Conservation (phyloP, 2,329 filamentous ascomycete genomes). For the Cadophora sp. region DNA sequence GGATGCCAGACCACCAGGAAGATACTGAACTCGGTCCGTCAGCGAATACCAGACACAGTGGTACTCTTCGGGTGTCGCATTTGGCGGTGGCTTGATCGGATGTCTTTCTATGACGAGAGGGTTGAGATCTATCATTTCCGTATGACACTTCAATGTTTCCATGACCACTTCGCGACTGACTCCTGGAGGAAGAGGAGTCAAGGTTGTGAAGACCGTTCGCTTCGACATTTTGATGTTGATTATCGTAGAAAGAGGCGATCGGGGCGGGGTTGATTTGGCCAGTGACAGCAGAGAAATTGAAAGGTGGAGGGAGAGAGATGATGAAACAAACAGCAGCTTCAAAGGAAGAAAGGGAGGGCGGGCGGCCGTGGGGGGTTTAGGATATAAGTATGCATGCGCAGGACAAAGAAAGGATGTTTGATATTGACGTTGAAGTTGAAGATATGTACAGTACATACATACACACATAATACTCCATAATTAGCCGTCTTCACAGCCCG, state of each 20-base stretch:
- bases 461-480: too few species aligned
- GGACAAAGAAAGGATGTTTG: too few species aligned
- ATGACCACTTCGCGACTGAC: conserved; percentile 75
- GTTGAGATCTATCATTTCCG: conserved; percentile 87
- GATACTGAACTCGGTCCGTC: conserved; percentile 77
- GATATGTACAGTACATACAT: too few species aligned
- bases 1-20: conserved; percentile 68
- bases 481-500: not conserved
- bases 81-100: conserved; percentile 69
- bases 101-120: conserved; percentile 79
- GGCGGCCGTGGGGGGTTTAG: too few species aligned
- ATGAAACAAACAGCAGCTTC: too few species aligned
- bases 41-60: conserved; percentile 79
- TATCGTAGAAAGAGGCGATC: not conserved
- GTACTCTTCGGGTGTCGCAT: conserved; percentile 73
- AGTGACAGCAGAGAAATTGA: not conserved
- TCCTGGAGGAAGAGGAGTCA: conserved; percentile 75
- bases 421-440: too few species aligned
- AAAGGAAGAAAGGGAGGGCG: too few species aligned
- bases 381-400: too few species aligned
- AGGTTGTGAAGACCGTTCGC: conserved; percentile 71
- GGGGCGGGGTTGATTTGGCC: conserved; percentile 7
- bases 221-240: conserved; percentile 42
- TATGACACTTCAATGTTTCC: conserved; percentile 77
- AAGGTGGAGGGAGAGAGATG: too few species aligned